Percentiles rank a stretch among this genome's conserved stretches.
phyloP scores from a whole-genome alignment of 2,329 filamentous ascomycete genomes.

The Ceratocystiopsis sp. region DNA sequence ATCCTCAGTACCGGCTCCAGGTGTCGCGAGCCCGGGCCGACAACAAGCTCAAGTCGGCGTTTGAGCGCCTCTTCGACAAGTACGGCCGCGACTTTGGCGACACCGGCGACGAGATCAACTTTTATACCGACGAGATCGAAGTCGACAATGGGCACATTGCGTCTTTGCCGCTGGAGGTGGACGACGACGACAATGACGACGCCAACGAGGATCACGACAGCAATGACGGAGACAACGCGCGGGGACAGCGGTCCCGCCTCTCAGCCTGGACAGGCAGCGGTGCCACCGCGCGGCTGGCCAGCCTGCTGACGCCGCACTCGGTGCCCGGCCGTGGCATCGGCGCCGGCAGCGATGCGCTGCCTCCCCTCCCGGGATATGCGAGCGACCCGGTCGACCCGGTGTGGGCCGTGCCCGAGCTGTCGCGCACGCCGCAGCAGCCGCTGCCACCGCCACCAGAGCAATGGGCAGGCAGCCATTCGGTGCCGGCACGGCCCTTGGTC shows the following conservation, averaged over 20 bases:
- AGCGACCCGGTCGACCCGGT: too few relatives aligned
- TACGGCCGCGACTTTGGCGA: conserved; percentile 71
- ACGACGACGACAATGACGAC: conserved; percentile 8
- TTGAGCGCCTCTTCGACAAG: conserved; percentile 79
- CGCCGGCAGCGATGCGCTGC: too few relatives aligned
- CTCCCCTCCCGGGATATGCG: too few relatives aligned
- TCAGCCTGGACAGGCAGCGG: neutral
- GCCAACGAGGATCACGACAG: conserved; percentile 8
- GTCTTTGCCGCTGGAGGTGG: conserved; percentile 19
- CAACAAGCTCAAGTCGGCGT: conserved; percentile 59
- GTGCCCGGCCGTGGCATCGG: too few relatives aligned
- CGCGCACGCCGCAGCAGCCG: too few relatives aligned
- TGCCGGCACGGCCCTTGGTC: too few relatives aligned
- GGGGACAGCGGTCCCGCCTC: neutral
- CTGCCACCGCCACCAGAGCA: too few relatives aligned
- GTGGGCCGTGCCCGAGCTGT: too few relatives aligned
- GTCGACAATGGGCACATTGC: conserved; percentile 78
- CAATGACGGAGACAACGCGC: conserved; percentile 3
- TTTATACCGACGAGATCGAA: conserved; percentile 64
- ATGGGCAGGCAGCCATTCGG: too few relatives aligned
- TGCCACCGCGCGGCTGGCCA: neutral
- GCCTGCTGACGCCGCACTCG: too few relatives aligned
- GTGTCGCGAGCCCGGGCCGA: conserved; percentile 50
- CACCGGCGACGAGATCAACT: conserved; percentile 77
- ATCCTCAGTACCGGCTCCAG: conserved; percentile 40